Evolutionary conservation across 2,329 filamentous ascomycete genomes (phyloP), one percentile per base, ranked within the genome.

Genomic region (Fusarium liriodendri): DNA sequence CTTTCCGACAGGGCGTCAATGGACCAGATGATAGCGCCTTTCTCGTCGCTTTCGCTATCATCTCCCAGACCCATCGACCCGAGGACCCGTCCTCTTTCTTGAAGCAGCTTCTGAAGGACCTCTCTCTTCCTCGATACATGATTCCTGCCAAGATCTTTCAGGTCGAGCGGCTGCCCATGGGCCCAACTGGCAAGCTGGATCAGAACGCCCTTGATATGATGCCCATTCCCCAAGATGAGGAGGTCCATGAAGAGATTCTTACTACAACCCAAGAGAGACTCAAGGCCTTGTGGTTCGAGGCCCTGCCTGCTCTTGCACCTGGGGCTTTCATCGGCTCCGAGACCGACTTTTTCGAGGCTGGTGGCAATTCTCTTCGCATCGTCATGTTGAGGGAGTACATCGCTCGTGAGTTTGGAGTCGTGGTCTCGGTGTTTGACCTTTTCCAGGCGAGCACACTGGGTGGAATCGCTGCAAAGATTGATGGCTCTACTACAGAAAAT

Each of bases 301-400:
- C 35, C 25, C 13, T 52, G 6, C 22, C 14, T 9, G 18, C 25
- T 10, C 4, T 27, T 10, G 25, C 25, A 5, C 47, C 47, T 10
- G 14, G 29, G 2, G n/a, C 25, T n/a, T 32, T 33, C 7, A 47
- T 52, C 5, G 29, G 13, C 16, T 45, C 52, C 16, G 10, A 8
- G 9, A 59, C 58, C 4, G 42, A 50, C 16, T 66, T 69, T 42
- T 69, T 69, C 22, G 47, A 40, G 5, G 40, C 54, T 16, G 62
- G 67, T 7, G 67, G 67, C 14, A 69, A 63, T 22, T 69, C 67
- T 6, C 63, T 69, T 0, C 47, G 50, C 2, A n/a, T 25, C 3
- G 33, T 66, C n/a, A 37, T 32, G 3, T 35, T 69, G 1, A 58
- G 62, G 20, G 22, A 38, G 14, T 50, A 29, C 4, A 66, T 69